Evolutionary conservation across 2,329 filamentous ascomycete genomes (phyloP).

Genomic region (Penicillium verrucosum): DNA sequence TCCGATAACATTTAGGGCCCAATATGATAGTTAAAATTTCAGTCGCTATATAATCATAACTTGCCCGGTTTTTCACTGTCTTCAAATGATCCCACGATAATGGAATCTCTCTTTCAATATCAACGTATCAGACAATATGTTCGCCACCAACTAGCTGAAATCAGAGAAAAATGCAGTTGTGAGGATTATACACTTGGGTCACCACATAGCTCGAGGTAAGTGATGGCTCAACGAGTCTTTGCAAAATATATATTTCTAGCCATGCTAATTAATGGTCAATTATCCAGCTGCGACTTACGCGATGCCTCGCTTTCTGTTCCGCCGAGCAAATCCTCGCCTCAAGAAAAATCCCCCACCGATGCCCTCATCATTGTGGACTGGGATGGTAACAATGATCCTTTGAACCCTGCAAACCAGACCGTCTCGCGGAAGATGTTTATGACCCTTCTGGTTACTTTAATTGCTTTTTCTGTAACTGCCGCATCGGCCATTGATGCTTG

Average conservation of each 20-base stretch:
- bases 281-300: neutral
- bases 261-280: neutral
- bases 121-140: neutral
- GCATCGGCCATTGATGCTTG: constrained; percentile 54
- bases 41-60: neutral
- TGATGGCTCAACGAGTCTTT: neutral
- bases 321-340: neutral
- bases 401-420: constrained; percentile 40
- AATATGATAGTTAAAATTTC: neutral
- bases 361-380: constrained; percentile 31
- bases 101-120: neutral
- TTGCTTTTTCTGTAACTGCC: constrained; percentile 51
- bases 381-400: constrained; percentile 35
- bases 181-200: neutral
- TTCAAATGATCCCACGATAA: neutral
- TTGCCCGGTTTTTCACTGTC: neutral
- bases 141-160: neutral
- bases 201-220: neutral
- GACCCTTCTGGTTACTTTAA: constrained; percentile 46
- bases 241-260: neutral
- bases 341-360: neutral
- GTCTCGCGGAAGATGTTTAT: constrained; percentile 33
- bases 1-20: neutral
- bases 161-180: neutral
- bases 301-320: neutral